These are phyloP conservation scores for Beauveria brongniartii DNA, from an alignment of 2,329 filamentous ascomycete genomes.

Conservation along the genomic window DNA sequence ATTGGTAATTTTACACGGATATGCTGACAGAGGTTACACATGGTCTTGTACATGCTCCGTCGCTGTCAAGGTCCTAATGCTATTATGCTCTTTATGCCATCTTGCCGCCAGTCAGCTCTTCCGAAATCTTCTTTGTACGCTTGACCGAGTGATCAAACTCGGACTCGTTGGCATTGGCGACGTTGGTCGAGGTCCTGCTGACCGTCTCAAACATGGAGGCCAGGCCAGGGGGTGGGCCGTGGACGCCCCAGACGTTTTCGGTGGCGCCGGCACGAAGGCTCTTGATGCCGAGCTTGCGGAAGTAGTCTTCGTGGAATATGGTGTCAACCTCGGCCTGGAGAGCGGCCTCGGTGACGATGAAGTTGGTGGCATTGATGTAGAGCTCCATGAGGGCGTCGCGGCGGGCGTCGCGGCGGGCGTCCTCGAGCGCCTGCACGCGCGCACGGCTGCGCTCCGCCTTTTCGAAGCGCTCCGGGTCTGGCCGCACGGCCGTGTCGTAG, in stretches of 20 bases:
- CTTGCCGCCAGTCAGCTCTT: constrained; percentile 53
- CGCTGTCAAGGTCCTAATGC: not conserved
- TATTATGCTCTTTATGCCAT: constrained; percentile 29
- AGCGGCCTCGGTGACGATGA: constrained; percentile 77
- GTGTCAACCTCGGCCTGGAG: constrained; percentile 65
- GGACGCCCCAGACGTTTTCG: constrained; percentile 46
- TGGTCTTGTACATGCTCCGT: constrained; percentile 1
- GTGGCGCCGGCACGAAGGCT: constrained; percentile 25
- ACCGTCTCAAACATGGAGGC: constrained; percentile 34
- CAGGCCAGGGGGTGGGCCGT: constrained; percentile 38
- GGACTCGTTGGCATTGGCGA: constrained; percentile 28
- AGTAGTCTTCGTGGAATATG: constrained; percentile 62
- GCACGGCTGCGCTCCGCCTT: constrained; percentile 41
- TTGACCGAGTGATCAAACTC: constrained; percentile 38
- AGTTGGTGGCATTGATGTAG: constrained; percentile 79
- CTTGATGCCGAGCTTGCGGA: constrained; percentile 29
- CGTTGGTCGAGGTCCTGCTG: constrained; percentile 26
- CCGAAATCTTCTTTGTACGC: constrained; percentile 47
- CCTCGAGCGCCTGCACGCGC: constrained; percentile 33
- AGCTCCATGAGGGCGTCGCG: constrained; percentile 72
- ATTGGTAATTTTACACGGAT: constrained; percentile 8
- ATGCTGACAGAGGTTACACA: not conserved
- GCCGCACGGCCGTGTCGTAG: constrained; percentile 41
- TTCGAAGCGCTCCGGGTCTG: constrained; percentile 55
- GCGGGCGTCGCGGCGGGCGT: constrained; percentile 47